A percentile compares a stretch with the other conserved stretches of the same genome.
These are phyloP conservation scores for Penicillium argentinense DNA, from an alignment of 495 filamentous ascomycete genomes.

Conservation along the genomic window DNA sequence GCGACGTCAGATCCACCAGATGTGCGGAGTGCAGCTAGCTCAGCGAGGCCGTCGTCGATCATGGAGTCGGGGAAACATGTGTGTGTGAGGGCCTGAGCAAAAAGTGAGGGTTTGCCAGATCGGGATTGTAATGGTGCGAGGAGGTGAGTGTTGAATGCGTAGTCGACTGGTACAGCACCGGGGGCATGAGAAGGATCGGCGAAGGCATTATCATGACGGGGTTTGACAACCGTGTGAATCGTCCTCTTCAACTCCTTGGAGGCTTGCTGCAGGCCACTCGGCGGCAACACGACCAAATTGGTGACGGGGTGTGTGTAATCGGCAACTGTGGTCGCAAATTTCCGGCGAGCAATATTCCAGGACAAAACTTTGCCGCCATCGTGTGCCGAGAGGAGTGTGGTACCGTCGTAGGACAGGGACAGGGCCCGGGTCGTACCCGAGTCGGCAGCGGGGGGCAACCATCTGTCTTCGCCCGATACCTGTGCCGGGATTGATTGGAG, in stretches of 20 bases:
- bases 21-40: slow-evolving; percentile 43
- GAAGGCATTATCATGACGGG: slow-evolving; percentile 51
- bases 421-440: slow-evolving; percentile 63
- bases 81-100: slow-evolving; percentile 52
- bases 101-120: slow-evolving; percentile 25
- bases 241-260: slow-evolving; percentile 44
- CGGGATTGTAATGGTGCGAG: slow-evolving; percentile 22
- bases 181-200: slow-evolving; percentile 41
- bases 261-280: slow-evolving; percentile 53
- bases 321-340: slow-evolving; percentile 58
- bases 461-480: slow-evolving; percentile 54
- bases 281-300: slow-evolving; percentile 69
- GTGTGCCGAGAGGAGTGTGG: slow-evolving; percentile 77
- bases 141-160: slow-evolving; percentile 68
- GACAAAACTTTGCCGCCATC: slow-evolving; percentile 70
- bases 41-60: slow-evolving; percentile 56
- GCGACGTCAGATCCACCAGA: slow-evolving; percentile 13
- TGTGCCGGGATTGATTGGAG: slow-evolving; percentile 59
- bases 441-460: slow-evolving; percentile 59
- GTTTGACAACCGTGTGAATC: slow-evolving; percentile 67
- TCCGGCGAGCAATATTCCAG: slow-evolving; percentile 74
- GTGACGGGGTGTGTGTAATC: slow-evolving; percentile 77
- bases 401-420: slow-evolving; percentile 78
- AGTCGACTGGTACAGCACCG: slow-evolving; percentile 61
- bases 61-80: slow-evolving; percentile 51